Conservation (phyloP, 2,329 filamentous ascomycete genomes). For the Chalaropsis ovoidea region DNA sequence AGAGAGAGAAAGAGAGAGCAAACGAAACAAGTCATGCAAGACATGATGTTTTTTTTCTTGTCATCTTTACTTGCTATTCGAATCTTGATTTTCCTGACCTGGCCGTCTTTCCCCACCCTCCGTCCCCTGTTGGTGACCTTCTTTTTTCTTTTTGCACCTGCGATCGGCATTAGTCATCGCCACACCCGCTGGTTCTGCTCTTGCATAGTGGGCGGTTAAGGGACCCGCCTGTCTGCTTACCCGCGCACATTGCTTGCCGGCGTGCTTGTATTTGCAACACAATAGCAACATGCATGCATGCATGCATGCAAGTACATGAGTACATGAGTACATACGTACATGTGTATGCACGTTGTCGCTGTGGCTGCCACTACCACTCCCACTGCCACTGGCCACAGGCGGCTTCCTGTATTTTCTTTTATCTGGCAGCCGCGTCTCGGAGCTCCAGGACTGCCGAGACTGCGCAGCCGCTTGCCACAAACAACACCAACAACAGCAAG, state of each 20-base stretch:
- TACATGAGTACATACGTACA: neutral
- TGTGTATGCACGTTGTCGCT: neutral
- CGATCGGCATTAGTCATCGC: neutral
- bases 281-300: neutral
- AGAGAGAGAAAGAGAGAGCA: no score
- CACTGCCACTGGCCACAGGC: neutral
- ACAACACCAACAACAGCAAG: no score
- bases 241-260: no score
- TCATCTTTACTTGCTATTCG: no score
- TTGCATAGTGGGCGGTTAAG: neutral
- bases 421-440: no score
- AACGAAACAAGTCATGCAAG: neutral
- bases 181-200: neutral
- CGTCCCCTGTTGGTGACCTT: neutral
- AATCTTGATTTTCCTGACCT: no score
- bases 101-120: no score
- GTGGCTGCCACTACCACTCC: neutral
- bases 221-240: neutral
- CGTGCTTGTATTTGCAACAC: no score
- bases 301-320: neutral
- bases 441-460: no score
- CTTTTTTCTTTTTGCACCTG: neutral
- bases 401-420: no score
- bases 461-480: no score
- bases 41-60: neutral